Evolutionary conservation across 805 yeast species (phyloP), one percentile per base, ranked within the genome.

Genomic region (Saccharomycopsis microspora): DNA sequence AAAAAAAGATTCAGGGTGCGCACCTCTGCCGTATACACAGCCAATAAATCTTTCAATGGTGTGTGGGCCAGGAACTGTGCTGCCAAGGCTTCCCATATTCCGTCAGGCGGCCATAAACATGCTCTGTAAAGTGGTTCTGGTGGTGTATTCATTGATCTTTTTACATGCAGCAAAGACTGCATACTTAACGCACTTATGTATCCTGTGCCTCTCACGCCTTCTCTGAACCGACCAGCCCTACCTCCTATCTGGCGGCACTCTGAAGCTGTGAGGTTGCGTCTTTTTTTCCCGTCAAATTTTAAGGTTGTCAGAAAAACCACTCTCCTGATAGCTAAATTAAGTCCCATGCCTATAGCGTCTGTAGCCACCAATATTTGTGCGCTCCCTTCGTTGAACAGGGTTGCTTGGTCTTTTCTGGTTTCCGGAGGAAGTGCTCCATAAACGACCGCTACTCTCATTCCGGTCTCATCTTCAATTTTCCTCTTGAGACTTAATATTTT

Each of bases 341-440:
- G 70, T 0, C 98, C 98, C 97, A 93, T 90, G 2, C 98, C 98
- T 53, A 93, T 80, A 0, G 98, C 98, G 66, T 93, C 97, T 2
- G 96, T 85, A 1, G 98, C 97, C 5, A 93, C 85, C 37, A 93
- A 68, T n/a, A 85, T 72, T 57, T 89, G 93, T 53, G 78, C 82
- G 35, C 74, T 73, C 2, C 95, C 90, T n/a, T 60, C 65, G 59
- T 93, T 93, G 63, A 93, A 93, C 42, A 75, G 69, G 32, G 68
- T 62, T 0, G 97, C 95, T 59, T 93, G 96, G 54, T 78, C 77
- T 3, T 87, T 77, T 55, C 99, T 74, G 0, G 90, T 86, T 60
- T 93, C 97, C 0, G 97, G 95, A 0, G 99, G 99, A 41, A 93
- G 68, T 0, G 95, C 89, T 28, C 99, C 99, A 60, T 93, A 93